Base-by-base conservation (phyloP, 495 filamentous ascomycete genomes). In the Parathielavia appendiculata region DNA sequence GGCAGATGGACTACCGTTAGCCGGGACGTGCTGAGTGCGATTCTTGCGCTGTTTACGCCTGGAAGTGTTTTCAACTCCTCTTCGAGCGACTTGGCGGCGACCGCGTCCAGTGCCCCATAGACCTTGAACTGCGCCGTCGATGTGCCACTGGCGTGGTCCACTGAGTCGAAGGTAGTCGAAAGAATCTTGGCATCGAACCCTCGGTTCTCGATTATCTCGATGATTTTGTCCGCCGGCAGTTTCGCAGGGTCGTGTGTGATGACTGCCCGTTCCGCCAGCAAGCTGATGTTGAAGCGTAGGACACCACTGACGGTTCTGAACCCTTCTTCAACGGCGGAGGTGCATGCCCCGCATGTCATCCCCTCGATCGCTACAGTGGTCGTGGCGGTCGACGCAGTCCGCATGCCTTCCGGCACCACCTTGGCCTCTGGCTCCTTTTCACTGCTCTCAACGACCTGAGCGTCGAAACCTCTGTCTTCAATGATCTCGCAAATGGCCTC, bases 281-380 rank as follows among this genome's bases (percentile, higher is more conserved):
- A 75, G 70, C 90, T 96, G 72, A 98, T 91, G 62, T 95, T 95
- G 77, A 97, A 96, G 61, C 90, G 88, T 38, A 87, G 63, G 14
- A 97, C 62, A 8, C 92, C 95, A 13, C 85, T 81, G 13, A 92
- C 69, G 51, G 79, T 80, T 59, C 82, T 84, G 73, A 96, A 88
- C 11, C 85, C 88, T 48, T 86, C 82, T 71, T 97, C 90, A 19
- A 98, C 83, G 0, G 92, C 90, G 50, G 90, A 89, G 9, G 92
- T 96, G 66, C 92, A 98, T 36, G 92, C 91, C 44, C 92, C 92
- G 67, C 92, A 97, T 8, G 93, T 97, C 93, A 98, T 98, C 26
- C 93, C 93, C 62, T 91, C 88, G n/a, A 97, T 85, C 17, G 89
- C 86, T 44, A 97, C 74, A 0, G 89, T 98, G 11, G 91, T 97